phyloP scores from a whole-genome alignment of 2,329 filamentous ascomycete genomes.

The Onygenales sp. region DNA sequence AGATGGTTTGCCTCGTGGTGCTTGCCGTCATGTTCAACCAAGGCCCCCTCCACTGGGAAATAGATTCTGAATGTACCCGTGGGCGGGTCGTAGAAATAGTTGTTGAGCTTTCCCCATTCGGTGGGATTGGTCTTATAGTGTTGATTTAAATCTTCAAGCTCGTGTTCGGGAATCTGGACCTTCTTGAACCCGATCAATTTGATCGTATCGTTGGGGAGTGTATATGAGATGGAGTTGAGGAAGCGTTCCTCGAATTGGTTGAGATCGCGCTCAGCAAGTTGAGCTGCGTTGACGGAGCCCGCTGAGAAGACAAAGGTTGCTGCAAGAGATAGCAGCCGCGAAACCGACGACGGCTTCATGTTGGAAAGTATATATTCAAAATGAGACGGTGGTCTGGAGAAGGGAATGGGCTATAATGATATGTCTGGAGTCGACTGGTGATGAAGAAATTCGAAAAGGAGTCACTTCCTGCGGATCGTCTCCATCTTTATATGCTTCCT shows the following conservation, averaged over 20 bases:
- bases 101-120: background rate
- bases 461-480: background rate
- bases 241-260: conserved; percentile 3
- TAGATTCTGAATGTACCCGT: conserved; percentile 3
- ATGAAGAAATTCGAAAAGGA: background rate
- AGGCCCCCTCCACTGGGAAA: conserved; percentile 4
- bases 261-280: conserved; percentile 1
- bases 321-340: background rate
- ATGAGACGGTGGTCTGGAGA: too few relatives aligned
- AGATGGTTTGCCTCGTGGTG: conserved; percentile 2
- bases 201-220: conserved; percentile 3
- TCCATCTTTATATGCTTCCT: background rate
- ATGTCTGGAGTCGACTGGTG: background rate
- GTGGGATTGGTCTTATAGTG: background rate
- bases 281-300: background rate
- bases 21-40: background rate
- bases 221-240: background rate
- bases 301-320: background rate
- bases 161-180: conserved; percentile 1
- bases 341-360: background rate
- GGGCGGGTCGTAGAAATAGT: conserved; percentile 1
- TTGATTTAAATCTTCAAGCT: background rate
- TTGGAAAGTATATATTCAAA: background rate
- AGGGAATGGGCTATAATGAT: background rate
- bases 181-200: conserved; percentile 7